Evolutionary conservation across 2,329 filamentous ascomycete species (phyloP).

Genomic region (Diaporthe eres): DNA sequence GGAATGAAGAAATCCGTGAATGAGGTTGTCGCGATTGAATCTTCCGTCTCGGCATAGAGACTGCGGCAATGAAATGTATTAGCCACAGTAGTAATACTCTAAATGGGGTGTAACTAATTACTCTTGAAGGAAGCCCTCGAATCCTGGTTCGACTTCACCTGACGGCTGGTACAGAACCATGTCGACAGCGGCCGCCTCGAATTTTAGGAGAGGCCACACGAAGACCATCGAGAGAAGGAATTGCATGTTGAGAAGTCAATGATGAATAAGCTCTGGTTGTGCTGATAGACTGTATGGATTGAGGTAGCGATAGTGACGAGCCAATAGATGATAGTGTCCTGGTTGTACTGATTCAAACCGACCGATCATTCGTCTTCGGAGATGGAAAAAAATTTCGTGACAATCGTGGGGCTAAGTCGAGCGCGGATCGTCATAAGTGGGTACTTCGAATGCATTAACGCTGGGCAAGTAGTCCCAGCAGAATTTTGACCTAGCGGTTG

Average conservation of each 20-base stretch:
- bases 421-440: not conserved
- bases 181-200: no score
- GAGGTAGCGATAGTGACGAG: no score
- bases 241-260: no score
- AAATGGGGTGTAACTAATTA: not conserved
- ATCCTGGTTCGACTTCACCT: slow-evolving; percentile 5
- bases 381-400: not conserved
- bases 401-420: not conserved
- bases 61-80: not conserved
- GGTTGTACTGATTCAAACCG: no score
- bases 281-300: no score
- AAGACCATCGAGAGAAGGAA: no score
- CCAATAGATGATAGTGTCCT: no score
- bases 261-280: no score
- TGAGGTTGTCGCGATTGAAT: not conserved
- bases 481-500: no score
- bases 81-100: not conserved
- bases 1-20: slow-evolving; percentile 21
- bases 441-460: not conserved
- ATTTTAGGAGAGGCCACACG: no score
- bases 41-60: slow-evolving; percentile 19
- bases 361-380: not conserved
- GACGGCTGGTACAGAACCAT: not conserved
- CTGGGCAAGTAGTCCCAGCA: no score
- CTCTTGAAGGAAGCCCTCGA: slow-evolving; percentile 7